Base-by-base conservation (phyloP, 176 grass and related monocot species). In the Oryza longistaminata region DNA sequence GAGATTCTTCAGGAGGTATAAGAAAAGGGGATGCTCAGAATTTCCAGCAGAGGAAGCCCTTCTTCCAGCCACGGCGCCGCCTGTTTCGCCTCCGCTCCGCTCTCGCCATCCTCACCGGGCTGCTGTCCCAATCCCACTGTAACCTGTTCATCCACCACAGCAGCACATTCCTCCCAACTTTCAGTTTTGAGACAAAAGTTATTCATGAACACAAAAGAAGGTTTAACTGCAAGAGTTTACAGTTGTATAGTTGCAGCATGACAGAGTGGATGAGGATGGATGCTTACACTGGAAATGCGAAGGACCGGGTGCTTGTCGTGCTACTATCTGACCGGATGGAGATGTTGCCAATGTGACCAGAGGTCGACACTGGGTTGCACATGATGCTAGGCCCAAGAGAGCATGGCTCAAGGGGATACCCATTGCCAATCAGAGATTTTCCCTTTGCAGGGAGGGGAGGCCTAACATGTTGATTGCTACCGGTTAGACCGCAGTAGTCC, bases 201-300 rank as follows among this genome's bases (percentile, higher is more conserved):
- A 19, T 64, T 85, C 70, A 29, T 26, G 1, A 33, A 43, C 11
- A 21, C 10, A 55, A 9, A 29, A 27, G 72, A 17, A 52, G 45
- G 25, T 74, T 29, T 48, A 76, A n/a, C n/a, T n/a, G n/a, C n/a
- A n/a, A n/a, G n/a, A n/a, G n/a, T n/a, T n/a, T n/a, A n/a, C n/a
- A 39, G 13, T 37, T 17, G n/a, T 58, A 4, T 24, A 17, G n/a
- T 31, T 58, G 26, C 7, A 15, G 70, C 31, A 43, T 71, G 2
- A 68, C 25, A 46, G 44, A 33, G 45, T 55, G 53, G 65, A 65
- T 11, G 19, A 44, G 68, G 8, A 48, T 9, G 5, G 42, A 67
- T 29, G 81, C 95, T n/a, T 91, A 94, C 95, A 97, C 86, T 44
- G 95, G 95, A 86, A 97, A 97, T 69, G 95, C 92, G 4, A 97